phyloP scores from a whole-genome alignment of 345 rosid genomes.

The Laguncularia racemosa region DNA sequence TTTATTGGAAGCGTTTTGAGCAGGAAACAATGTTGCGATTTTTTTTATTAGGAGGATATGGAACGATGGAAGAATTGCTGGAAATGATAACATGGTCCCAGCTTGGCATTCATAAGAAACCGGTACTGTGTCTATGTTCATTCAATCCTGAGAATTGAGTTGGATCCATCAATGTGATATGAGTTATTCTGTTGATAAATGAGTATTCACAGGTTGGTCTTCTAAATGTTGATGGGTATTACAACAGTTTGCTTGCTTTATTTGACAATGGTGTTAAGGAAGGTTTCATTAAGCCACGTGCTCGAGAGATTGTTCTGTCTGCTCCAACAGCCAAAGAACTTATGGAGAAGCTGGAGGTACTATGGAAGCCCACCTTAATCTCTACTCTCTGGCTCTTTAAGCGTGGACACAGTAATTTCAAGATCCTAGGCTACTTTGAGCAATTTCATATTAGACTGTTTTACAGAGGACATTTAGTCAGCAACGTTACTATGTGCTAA shows the following conservation, averaged over 20 bases:
- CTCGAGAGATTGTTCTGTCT: conserved; percentile 74
- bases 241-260: conserved; percentile 63
- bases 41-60: conserved; percentile 72
- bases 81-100: conserved; percentile 99
- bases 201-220: conserved; percentile 60
- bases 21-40: background rate
- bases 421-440: no score
- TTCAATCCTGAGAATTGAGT: conserved; percentile 4
- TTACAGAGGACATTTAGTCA: no score
- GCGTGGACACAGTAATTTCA: no score
- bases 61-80: conserved; percentile 91
- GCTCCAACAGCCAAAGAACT: conserved; percentile 86
- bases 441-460: no score
- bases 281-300: conserved; percentile 86
- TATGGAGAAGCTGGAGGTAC: conserved; percentile 88
- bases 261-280: conserved; percentile 91
- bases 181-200: conserved; percentile 1
- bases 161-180: background rate
- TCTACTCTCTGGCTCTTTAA: no score
- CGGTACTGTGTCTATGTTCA: conserved; percentile 42
- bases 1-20: background rate
- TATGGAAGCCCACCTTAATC: conserved; percentile 3
- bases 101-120: conserved; percentile 89
- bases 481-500: no score
- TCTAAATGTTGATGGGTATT: conserved; percentile 92